These are phyloP conservation scores for Scalesia atractyloides DNA, from an alignment of 129 eudicot genomes.

Conservation along the genomic window DNA sequence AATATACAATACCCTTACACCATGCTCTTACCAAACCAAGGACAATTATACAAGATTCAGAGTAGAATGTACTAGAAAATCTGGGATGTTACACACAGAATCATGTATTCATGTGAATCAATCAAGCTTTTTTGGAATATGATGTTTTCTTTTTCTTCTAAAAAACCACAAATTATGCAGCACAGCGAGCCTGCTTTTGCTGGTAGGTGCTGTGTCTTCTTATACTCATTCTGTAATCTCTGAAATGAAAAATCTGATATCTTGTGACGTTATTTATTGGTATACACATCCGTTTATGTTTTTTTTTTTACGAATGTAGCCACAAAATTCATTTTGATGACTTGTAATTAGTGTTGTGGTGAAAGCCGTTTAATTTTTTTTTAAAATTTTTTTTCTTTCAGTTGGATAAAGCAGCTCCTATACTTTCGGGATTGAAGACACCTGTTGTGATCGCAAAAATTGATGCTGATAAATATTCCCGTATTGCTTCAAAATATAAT, in stretches of 20 bases:
- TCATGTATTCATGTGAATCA: not conserved
- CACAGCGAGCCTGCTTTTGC: not conserved
- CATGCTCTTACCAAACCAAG: not conserved
- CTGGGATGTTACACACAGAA: not conserved
- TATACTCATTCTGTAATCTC: not conserved
- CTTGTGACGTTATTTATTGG: no score
- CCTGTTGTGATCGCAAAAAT: slow-evolving; percentile 87
- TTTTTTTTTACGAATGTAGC: not conserved
- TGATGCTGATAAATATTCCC: slow-evolving; percentile 83
- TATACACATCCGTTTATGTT: not conserved
- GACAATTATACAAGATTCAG: no score
- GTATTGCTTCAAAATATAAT: slow-evolving; percentile 70
- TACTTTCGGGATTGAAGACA: slow-evolving; percentile 75
- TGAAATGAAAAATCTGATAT: not conserved
- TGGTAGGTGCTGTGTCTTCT: not conserved
- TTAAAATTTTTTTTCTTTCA: slow-evolving; percentile 48
- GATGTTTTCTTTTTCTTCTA: not conserved
- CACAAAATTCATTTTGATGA: slow-evolving; percentile 12
- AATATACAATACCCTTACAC: not conserved
- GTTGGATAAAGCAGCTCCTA: slow-evolving; percentile 94
- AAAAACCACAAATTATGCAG: not conserved
- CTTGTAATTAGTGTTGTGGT: slow-evolving; percentile 13
- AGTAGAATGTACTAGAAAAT: not conserved
- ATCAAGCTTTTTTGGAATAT: slow-evolving; percentile 13
- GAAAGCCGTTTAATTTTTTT: no score